Base-by-base conservation (phyloP, 768 basidiomycete species). In the Serendipita sp. region DNA sequence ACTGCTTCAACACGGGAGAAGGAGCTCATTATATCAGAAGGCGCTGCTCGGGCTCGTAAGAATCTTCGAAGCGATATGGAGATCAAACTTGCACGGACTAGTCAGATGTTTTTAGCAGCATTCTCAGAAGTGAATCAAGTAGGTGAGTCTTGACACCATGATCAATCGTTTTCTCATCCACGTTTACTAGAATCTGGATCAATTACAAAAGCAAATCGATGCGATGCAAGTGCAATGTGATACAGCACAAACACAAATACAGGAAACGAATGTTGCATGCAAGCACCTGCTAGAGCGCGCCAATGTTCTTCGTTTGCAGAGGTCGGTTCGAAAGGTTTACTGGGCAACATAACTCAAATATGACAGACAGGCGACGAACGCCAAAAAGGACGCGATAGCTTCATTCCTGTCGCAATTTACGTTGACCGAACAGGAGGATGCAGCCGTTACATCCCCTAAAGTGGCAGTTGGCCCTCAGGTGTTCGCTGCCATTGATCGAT, bases 111-210 rank as follows among this genome's bases (percentile, higher is more conserved):
- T 72, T 72, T 98, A 64, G 80, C 81, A 32, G 92, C 89, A 0
- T 87, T 98, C 67, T 84, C 84, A 24, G 86, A 92, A 68, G 92
- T 98, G 41, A 89, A 97, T 76, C 80, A 89, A 76, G 95, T 95
- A 73, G 68, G 89, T 81, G 16, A 10, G 16, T 37, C n/a, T 58
- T 41, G 7, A 53, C 44, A 11, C 13, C 41, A 5, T 67, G 48
- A 18, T 30, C 48, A 28, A 44, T 60, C 34, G 24, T 60, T 16
- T 37, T 32, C 11, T 35, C 45, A 56, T 45, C 1, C n/a, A 35
- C 32, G 13, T 37, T 46, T 38, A 28, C 16, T 35, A 99, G 95
- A 94, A 89, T 83, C 76, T 99, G 45, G 82, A 84, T 68, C 82
- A 84, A 35, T 75, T 98, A 18, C 86, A 95, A 68, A 76, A 75